These are phyloP conservation scores for Dothistroma pini DNA, from an alignment of 2,329 filamentous ascomycete genomes.

Conservation along the genomic window DNA sequence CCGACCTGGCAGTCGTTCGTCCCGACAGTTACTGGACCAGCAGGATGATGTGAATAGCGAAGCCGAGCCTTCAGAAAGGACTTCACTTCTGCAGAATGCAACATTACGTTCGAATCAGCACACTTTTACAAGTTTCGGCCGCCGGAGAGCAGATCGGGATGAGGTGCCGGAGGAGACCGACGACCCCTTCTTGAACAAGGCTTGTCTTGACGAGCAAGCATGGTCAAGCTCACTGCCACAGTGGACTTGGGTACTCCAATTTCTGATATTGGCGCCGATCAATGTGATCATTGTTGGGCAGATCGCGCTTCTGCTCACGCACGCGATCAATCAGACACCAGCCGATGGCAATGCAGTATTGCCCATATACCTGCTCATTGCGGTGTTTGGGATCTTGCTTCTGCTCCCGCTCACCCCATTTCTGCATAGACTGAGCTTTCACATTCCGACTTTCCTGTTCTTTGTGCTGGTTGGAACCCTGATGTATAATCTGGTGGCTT, in stretches of 20 bases:
- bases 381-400: slow-evolving; percentile 65
- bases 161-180: slow-evolving; percentile 27
- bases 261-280: slow-evolving; percentile 74
- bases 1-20: slow-evolving; percentile 29
- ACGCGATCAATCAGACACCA: slow-evolving; percentile 73
- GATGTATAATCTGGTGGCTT: slow-evolving; percentile 80
- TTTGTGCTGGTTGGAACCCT: slow-evolving; percentile 69
- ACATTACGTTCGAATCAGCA: slow-evolving; percentile 37
- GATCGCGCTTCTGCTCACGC: slow-evolving; percentile 67
- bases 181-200: slow-evolving; percentile 30
- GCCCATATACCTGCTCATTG: slow-evolving; percentile 67
- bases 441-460: slow-evolving; percentile 74
- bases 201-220: slow-evolving; percentile 70
- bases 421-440: slow-evolving; percentile 78
- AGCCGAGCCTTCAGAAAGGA: slow-evolving; percentile 49
- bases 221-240: slow-evolving; percentile 78
- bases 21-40: slow-evolving; percentile 24
- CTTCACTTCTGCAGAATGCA: slow-evolving; percentile 52
- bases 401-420: slow-evolving; percentile 77
- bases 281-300: slow-evolving; percentile 74
- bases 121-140: slow-evolving; percentile 54
- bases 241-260: slow-evolving; percentile 86
- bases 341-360: slow-evolving; percentile 74
- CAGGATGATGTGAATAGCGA: slow-evolving; percentile 15
- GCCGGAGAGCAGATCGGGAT: slow-evolving; percentile 39